phyloP scores from a whole-genome alignment of 2,329 filamentous ascomycete species.

The Diaporthe citriasiana region DNA sequence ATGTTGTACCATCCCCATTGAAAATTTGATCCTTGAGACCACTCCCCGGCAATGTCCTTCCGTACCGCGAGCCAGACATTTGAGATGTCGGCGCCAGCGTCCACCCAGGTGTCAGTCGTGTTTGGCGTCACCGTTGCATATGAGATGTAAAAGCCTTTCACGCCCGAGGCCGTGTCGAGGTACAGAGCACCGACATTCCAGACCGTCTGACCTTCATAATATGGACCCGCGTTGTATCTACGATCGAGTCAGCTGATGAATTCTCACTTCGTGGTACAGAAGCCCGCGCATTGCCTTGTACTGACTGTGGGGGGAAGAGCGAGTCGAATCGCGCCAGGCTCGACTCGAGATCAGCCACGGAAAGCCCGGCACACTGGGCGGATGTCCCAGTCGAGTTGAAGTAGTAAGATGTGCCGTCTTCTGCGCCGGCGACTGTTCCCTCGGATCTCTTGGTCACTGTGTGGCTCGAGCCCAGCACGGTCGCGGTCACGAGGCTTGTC shows the following conservation, averaged over 20 bases:
- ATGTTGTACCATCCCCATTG: not conserved
- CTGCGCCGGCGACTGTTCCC: slow-evolving; percentile 3
- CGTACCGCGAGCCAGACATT: slow-evolving; percentile 7
- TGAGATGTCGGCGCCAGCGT: slow-evolving; percentile 11
- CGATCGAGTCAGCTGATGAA: not conserved
- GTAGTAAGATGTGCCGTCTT: slow-evolving; percentile 14
- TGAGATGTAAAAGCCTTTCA: slow-evolving; percentile 7
- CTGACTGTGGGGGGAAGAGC: slow-evolving; percentile 7
- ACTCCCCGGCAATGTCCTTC: not conserved
- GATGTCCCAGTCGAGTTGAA: slow-evolving; percentile 2
- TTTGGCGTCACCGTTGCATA: not conserved
- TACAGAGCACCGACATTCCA: not conserved
- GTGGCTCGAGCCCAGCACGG: not conserved
- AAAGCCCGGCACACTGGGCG: not conserved
- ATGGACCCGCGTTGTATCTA: not conserved
- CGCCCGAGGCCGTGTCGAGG: not conserved
- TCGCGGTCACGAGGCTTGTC: not conserved
- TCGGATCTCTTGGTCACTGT: not conserved
- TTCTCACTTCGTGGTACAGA: not conserved
- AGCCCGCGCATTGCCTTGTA: not conserved
- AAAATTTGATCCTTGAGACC: not conserved
- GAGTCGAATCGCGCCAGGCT: not conserved
- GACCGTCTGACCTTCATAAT: not conserved
- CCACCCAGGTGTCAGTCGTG: slow-evolving; percentile 13
- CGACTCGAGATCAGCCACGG: slow-evolving; percentile 3